Base-by-base conservation (phyloP, 257 asterid genomes). In the Gardenia jasminoides region DNA sequence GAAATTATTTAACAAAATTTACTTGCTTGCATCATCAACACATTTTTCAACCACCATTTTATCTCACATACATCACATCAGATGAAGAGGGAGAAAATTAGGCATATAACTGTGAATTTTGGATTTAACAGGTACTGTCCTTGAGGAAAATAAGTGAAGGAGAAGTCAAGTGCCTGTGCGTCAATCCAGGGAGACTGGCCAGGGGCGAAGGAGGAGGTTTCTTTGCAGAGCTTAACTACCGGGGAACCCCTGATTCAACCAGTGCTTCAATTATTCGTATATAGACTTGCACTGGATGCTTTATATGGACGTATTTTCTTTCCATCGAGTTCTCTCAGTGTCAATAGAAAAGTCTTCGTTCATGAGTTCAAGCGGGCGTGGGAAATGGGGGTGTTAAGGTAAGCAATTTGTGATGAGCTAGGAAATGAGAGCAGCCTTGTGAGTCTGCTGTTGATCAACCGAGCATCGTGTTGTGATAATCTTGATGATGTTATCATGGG, bases 141-240 rank as follows among this genome's bases (percentile, higher is more conserved):
- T 26, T 88, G 80, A 92, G 86, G 79, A 90, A 83, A 76, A 87
- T 52, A 87, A 88, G 85, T 43, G 93, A 86, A 44, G 94, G 77
- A 74, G 97, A 83, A 80, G 74, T 70, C 28, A 89, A 92, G 84
- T 96, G 95, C 87, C 91, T 96, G 61, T 92, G 97, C 76, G 86
- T 92, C 20, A 96, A 93, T 85, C 98, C 99, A n/a, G 97, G 97
- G 62, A 87, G 96, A 85, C 90, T 96, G 52, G 93, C 98, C 65
- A 86, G 97, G 84, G 99, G 99, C 9, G 98, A 91, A 86, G 98
- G 99, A 65, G 98, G 97, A n/a, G 99, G 98, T 75, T 96, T 87
- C 87, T 95, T 96, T 59, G 96, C 88, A 44, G 98, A 92, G 89
- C 88, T 96, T 69, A 90, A 91, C 86, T 92, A 91, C 82, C 85